phyloP scores from a whole-genome alignment of 225 moss, liverwort and hornwort genomes.

The Pleurozium schreberi region DNA sequence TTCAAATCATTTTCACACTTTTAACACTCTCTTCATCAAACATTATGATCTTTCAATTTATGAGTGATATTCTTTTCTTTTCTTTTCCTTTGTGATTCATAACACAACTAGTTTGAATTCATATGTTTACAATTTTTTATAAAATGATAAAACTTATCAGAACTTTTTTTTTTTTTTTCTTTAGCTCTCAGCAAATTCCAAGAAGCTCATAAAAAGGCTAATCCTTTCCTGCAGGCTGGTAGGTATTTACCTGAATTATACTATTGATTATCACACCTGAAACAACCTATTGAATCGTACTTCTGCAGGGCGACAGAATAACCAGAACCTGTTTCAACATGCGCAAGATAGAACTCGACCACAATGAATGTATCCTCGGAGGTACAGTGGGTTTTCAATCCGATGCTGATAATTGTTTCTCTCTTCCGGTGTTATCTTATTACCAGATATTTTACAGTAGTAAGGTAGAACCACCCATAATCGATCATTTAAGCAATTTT shows the following conservation, averaged over 20 bases:
- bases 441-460: neutral
- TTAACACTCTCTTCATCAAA: neutral
- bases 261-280: neutral
- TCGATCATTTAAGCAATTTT: too few species aligned
- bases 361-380: neutral
- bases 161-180: neutral
- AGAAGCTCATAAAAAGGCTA: neutral
- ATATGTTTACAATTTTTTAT: rapidly evolving
- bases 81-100: neutral
- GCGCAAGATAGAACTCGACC: neutral
- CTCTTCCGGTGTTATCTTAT: neutral
- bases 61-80: neutral
- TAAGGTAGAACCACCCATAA: too few species aligned
- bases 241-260: neutral
- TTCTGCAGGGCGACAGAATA: neutral
- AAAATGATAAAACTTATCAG: neutral
- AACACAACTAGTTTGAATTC: too few species aligned
- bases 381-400: neutral
- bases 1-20: neutral
- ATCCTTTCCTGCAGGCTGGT: neutral
- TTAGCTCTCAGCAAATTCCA: neutral
- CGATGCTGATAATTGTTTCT: neutral
- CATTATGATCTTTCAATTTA: neutral
- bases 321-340: neutral
- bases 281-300: neutral